Conservation (phyloP, 148 eudicot genomes). For the Cornus kousa region DNA sequence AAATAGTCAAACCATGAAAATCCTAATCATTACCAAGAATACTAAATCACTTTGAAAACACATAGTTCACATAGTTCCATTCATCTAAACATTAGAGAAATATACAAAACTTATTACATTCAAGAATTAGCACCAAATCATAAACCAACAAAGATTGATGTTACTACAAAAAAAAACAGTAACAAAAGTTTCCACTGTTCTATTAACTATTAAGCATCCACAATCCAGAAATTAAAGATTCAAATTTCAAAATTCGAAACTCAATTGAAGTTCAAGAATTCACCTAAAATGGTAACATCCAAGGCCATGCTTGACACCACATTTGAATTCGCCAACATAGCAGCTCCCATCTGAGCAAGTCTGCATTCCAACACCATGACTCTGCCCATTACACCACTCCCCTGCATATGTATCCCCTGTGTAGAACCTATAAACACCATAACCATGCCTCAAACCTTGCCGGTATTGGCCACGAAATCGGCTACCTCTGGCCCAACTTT, state of each 20-base stretch:
- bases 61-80: not conserved
- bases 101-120: not conserved
- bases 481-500: conserved; percentile 89
- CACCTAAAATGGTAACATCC: conserved; percentile 92
- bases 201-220: not conserved
- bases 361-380: conserved; percentile 80
- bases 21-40: not conserved
- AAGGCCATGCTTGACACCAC: conserved; percentile 87
- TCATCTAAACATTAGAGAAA: not conserved
- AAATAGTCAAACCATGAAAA: not conserved
- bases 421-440: conserved; percentile 73
- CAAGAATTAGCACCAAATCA: not conserved
- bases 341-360: conserved; percentile 83
- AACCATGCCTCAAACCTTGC: conserved; percentile 72
- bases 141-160: not conserved
- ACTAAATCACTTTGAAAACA: not conserved
- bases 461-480: conserved; percentile 73
- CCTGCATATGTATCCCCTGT: conserved; percentile 82
- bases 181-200: not conserved
- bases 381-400: conserved; percentile 83
- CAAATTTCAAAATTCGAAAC: not conserved
- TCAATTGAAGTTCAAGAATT: not conserved
- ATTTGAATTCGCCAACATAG: conserved; percentile 72
- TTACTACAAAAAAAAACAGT: not conserved
- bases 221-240: conserved; percentile 2